A percentile compares a stretch with the other conserved stretches of the same genome.
Evolutionary conservation across 2,329 filamentous ascomycete species (phyloP).

Genomic region (Passalora sequoiae): DNA sequence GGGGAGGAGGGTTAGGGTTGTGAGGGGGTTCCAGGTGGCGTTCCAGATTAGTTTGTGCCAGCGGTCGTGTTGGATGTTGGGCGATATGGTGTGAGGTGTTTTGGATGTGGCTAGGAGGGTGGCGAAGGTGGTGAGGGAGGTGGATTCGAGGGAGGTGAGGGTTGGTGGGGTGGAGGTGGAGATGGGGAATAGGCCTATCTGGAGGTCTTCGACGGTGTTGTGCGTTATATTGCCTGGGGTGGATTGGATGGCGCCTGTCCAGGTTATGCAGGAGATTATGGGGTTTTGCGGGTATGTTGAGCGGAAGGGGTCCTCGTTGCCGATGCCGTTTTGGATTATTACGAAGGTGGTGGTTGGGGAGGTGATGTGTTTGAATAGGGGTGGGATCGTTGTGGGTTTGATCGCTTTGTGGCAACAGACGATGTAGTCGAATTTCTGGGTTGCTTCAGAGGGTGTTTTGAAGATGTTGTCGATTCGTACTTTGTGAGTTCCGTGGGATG

Average conservation of each 20-base stretch:
- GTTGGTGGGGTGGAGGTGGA: conserved; percentile 19
- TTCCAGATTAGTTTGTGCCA: conserved; percentile 61
- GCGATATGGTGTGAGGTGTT: conserved; percentile 45
- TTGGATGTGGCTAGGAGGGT: conserved; percentile 41
- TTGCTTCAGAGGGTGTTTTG: conserved; percentile 32
- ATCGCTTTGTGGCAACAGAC: conserved; percentile 46
- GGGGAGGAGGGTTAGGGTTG: conserved; percentile 40
- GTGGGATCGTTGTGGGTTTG: conserved; percentile 33
- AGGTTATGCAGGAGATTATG: conserved; percentile 53
- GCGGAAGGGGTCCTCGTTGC: conserved; percentile 54
- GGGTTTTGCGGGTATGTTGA: conserved; percentile 47
- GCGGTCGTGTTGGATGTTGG: conserved; percentile 53
- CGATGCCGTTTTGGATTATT: conserved; percentile 60
- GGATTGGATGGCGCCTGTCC: conserved; percentile 51
- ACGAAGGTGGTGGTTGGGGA: conserved; percentile 49
- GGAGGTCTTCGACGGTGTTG: conserved; percentile 50
- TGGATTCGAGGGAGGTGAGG: conserved; percentile 33
- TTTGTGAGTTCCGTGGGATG: conserved; percentile 39
- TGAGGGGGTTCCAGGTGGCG: conserved; percentile 56
- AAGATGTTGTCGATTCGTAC: conserved; percentile 38
- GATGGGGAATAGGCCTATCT: conserved; percentile 51
- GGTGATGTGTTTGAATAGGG: conserved; percentile 38
- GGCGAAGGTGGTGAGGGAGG: conserved; percentile 40
- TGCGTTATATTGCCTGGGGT: conserved; percentile 49
- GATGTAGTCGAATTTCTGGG: conserved; percentile 43